A percentile compares a stretch with the other conserved stretches of the same genome.
Evolutionary conservation across 306 rosid genomes (phyloP).

Genomic region (Vicia faba): DNA sequence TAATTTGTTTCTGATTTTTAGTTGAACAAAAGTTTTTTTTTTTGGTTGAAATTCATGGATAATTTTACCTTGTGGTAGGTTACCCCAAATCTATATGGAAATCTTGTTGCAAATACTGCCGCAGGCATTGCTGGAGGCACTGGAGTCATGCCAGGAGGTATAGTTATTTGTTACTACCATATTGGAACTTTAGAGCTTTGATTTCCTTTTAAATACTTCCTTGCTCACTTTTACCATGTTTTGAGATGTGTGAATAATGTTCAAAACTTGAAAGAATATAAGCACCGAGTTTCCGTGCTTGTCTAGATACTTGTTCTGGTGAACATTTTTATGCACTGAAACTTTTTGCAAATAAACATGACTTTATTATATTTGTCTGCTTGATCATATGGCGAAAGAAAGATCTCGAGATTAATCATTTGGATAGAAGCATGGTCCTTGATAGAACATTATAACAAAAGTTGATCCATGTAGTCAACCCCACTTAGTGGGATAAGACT

Average conservation of each 20-base stretch:
- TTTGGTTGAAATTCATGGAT: conserved; percentile 31
- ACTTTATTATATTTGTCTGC: background rate
- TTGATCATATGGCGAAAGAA: conserved; percentile 12
- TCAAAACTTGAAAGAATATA: conserved; percentile 23
- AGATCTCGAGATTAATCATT: no score
- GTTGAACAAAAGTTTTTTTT: background rate
- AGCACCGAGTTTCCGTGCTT: background rate
- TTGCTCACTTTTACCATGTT: background rate
- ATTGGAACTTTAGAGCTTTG: conserved; percentile 26
- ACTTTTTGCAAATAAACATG: background rate
- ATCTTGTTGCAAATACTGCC: conserved; percentile 94
- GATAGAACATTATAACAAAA: no score
- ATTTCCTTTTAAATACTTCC: conserved; percentile 15
- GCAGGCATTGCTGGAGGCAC: conserved; percentile 99
- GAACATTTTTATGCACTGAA: background rate
- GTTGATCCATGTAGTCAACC: no score
- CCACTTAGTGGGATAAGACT: no score
- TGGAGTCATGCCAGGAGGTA: conserved; percentile 99
- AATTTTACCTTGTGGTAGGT: conserved; percentile 58
- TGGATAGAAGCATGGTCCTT: no score
- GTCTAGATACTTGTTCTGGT: conserved; percentile 18
- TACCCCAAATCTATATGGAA: conserved; percentile 96
- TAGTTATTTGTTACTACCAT: background rate
- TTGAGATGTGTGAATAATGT: background rate
- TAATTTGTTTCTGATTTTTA: background rate